phyloP scores from a whole-genome alignment of 352 stramenopile species.

The Globisporangium okanoganense region DNA sequence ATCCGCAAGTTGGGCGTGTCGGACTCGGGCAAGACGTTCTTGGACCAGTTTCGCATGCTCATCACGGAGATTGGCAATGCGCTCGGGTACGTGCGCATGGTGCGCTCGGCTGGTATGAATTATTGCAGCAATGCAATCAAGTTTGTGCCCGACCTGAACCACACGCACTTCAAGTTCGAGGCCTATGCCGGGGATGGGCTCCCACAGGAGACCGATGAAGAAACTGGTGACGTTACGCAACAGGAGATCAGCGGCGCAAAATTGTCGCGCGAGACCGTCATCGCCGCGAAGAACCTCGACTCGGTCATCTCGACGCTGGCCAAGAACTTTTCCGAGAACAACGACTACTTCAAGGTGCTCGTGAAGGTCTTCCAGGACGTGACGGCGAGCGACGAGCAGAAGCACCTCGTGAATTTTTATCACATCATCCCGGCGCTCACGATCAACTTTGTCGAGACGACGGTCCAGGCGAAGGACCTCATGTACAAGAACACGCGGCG shows the following conservation, averaged over 20 bases:
- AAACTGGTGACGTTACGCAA: conserved; percentile 42
- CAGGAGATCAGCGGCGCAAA: conserved; percentile 54
- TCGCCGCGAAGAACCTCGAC: conserved; percentile 84
- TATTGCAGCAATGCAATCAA: conserved; percentile 92
- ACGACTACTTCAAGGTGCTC: conserved; percentile 92
- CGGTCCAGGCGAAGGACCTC: conserved; percentile 90
- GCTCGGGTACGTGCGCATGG: conserved; percentile 92
- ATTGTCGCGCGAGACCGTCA: conserved; percentile 74
- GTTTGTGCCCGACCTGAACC: conserved; percentile 90
- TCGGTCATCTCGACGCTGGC: conserved; percentile 82
- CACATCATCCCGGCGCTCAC: conserved; percentile 85
- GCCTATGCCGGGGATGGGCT: conserved; percentile 61
- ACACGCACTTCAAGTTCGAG: conserved; percentile 82
- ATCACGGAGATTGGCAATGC: conserved; percentile 94
- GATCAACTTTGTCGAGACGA: conserved; percentile 89
- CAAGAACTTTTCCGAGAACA: conserved; percentile 90
- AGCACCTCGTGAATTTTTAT: conserved; percentile 92
- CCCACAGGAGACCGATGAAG: conserved; percentile 52
- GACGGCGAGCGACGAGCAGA: conserved; percentile 81
- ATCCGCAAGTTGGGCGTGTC: conserved; percentile 85
- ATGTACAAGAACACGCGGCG: conserved; percentile 94
- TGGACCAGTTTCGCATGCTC: conserved; percentile 89
- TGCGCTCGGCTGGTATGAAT: conserved; percentile 90
- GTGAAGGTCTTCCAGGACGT: conserved; percentile 89
- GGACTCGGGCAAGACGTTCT: conserved; percentile 82